Conservation (phyloP, 1,284 basidiomycete species). For the Heterobasidion parviporum region DNA sequence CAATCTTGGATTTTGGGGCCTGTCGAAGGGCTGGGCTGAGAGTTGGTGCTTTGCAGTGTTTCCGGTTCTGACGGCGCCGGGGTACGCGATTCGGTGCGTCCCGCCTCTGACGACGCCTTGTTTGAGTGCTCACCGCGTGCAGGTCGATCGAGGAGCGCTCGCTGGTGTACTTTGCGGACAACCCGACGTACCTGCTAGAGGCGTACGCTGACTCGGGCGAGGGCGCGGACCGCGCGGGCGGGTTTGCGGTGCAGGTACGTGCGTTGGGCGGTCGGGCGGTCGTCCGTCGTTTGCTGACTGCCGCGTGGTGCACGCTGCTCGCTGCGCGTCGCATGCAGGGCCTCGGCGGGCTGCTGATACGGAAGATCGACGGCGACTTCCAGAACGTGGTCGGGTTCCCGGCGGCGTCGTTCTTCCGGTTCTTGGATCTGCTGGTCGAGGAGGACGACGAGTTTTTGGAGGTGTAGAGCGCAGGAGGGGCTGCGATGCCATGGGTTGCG, state of each 20-base stretch:
- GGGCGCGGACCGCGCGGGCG: slow-evolving; percentile 87
- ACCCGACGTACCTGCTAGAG: slow-evolving; percentile 53
- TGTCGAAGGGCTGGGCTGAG: no score
- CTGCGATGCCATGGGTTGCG: no score
- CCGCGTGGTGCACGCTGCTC: neutral
- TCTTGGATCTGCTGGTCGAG: slow-evolving; percentile 56
- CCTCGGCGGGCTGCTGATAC: slow-evolving; percentile 71
- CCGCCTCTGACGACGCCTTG: neutral
- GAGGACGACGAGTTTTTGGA: slow-evolving; percentile 68
- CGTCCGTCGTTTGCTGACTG: neutral
- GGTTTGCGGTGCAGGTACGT: slow-evolving; percentile 87
- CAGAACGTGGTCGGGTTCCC: slow-evolving; percentile 93
- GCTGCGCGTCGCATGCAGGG: slow-evolving; percentile 39
- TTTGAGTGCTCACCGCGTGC: neutral
- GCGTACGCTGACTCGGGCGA: slow-evolving; percentile 89
- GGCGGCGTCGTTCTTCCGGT: slow-evolving; percentile 67
- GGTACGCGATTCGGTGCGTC: slow-evolving; percentile 73
- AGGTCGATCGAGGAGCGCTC: slow-evolving; percentile 83
- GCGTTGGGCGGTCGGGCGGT: neutral
- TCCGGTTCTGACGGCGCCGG: slow-evolving; percentile 78
- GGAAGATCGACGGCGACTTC: slow-evolving; percentile 87
- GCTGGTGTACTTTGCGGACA: slow-evolving; percentile 75
- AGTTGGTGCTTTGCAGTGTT: slow-evolving; percentile 43
- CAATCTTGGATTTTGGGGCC: neutral
- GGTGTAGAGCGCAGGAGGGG: slow-evolving; percentile 19